A percentile compares a stretch with the other conserved stretches of the same genome.
These are phyloP conservation scores for Penicillium canescens DNA, from an alignment of 495 filamentous ascomycete species.

Conservation along the genomic window DNA sequence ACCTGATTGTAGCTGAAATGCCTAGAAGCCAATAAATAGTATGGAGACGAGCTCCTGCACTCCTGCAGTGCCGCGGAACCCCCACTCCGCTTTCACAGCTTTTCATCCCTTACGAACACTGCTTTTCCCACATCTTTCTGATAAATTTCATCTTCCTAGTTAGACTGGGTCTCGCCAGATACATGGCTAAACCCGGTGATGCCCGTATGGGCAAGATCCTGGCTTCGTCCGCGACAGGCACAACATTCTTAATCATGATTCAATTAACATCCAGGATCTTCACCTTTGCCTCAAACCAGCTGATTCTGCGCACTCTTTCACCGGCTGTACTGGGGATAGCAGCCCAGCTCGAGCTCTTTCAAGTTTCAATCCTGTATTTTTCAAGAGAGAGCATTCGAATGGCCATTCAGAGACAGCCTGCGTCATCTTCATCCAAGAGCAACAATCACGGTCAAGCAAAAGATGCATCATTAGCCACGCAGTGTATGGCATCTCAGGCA, in stretches of 20 bases:
- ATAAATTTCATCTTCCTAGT: too few species aligned
- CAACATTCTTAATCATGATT: conserved; percentile 81
- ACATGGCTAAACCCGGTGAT: conserved; percentile 19
- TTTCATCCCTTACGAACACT: too few species aligned
- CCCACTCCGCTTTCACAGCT: too few species aligned
- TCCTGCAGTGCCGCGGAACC: too few species aligned
- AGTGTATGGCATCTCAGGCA: conserved; percentile 54
- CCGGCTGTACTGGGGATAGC: conserved; percentile 81
- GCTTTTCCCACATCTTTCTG: too few species aligned
- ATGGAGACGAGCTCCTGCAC: too few species aligned
- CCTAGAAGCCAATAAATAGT: too few species aligned
- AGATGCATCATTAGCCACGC: conserved; percentile 8
- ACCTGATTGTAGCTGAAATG: too few species aligned
- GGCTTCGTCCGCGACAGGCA: conserved; percentile 61
- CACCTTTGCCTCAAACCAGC: conserved; percentile 88
- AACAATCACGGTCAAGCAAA: conserved; percentile 14
- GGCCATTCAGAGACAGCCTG: conserved; percentile 77
- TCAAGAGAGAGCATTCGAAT: conserved; percentile 84
- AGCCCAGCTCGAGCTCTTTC: conserved; percentile 87
- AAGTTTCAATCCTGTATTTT: conserved; percentile 85
- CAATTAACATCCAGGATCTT: conserved; percentile 81
- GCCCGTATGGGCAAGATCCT: conserved; percentile 23
- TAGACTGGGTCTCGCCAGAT: not conserved
- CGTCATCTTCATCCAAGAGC: conserved; percentile 10
- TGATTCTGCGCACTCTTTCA: conserved; percentile 82